These are phyloP conservation scores for Aspergillus homomorphus DNA, from an alignment of 495 filamentous ascomycete genomes.

Conservation along the genomic window DNA sequence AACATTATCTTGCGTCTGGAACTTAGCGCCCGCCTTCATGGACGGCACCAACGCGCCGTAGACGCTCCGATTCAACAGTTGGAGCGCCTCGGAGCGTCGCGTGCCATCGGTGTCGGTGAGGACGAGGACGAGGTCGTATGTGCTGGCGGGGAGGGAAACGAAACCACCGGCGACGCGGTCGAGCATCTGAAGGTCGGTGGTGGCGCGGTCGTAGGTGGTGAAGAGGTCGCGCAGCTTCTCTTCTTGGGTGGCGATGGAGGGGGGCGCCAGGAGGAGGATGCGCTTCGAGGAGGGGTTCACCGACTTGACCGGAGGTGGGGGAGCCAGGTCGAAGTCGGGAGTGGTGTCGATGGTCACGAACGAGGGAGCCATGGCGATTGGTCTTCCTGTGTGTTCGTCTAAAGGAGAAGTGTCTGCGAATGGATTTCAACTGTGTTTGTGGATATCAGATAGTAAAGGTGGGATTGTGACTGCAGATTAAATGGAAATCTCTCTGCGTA, in stretches of 20 bases:
- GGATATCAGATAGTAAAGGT: background rate
- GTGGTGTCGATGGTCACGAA: slow-evolving; percentile 44
- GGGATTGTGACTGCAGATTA: background rate
- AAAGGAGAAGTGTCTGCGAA: too few species aligned
- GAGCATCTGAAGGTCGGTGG: slow-evolving; percentile 95
- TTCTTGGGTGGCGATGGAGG: slow-evolving; percentile 68
- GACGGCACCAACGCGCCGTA: slow-evolving; percentile 63
- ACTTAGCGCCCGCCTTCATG: slow-evolving; percentile 66
- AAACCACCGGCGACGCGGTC: slow-evolving; percentile 85
- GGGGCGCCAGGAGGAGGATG: slow-evolving; percentile 68
- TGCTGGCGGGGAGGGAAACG: slow-evolving; percentile 68
- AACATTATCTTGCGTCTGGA: slow-evolving; percentile 66
- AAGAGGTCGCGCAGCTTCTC: slow-evolving; percentile 56
- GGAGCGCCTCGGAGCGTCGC: slow-evolving; percentile 54
- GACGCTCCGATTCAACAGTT: slow-evolving; percentile 63
- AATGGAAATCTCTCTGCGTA: background rate
- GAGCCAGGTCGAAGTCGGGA: slow-evolving; percentile 36
- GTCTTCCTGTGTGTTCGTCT: slow-evolving; percentile 1
- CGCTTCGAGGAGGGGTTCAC: slow-evolving; percentile 30
- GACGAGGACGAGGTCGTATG: slow-evolving; percentile 84
- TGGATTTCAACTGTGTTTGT: background rate
- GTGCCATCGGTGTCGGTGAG: slow-evolving; percentile 69
- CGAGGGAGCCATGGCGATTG: slow-evolving; percentile 29
- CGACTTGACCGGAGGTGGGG: slow-evolving; percentile 20
- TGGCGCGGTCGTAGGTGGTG: slow-evolving; percentile 61